Evolutionary conservation across 306 rosid species (phyloP).

Genomic region (Prunus salicina): DNA sequence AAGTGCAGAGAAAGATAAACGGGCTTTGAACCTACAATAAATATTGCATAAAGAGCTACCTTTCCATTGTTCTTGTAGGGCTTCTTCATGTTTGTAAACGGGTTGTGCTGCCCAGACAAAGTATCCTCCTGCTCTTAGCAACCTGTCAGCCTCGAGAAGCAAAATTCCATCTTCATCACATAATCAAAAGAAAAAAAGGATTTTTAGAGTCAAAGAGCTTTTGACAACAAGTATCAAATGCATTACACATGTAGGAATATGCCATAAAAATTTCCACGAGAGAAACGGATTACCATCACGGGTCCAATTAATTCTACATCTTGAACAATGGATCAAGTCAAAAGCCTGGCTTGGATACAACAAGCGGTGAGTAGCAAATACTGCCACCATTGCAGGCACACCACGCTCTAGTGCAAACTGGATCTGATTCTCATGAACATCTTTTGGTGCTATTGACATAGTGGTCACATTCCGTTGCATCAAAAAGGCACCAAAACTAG

Average conservation of each 20-base stretch:
- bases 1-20: constrained; percentile 4
- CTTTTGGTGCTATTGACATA: constrained; percentile 81
- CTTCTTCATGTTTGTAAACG: constrained; percentile 68
- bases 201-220: constrained; percentile 25
- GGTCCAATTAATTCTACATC: constrained; percentile 87
- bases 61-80: constrained; percentile 79
- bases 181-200: constrained; percentile 28
- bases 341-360: constrained; percentile 89
- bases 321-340: constrained; percentile 88
- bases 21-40: not conserved
- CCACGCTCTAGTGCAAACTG: constrained; percentile 98
- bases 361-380: constrained; percentile 63
- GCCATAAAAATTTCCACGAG: not conserved
- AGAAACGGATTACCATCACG: constrained; percentile 57
- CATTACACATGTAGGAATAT: not conserved
- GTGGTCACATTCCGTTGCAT: constrained; percentile 70
- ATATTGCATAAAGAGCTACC: constrained; percentile 40
- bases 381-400: constrained; percentile 79
- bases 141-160: constrained; percentile 86
- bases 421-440: constrained; percentile 80
- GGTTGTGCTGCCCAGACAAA: constrained; percentile 96
- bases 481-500: constrained; percentile 84
- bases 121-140: constrained; percentile 84
- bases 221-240: constrained; percentile 10
- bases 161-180: constrained; percentile 70